Evolutionary conservation across 192 early-diverging fungal genomes (phyloP).

Genomic region (Linnemannia exigua): DNA sequence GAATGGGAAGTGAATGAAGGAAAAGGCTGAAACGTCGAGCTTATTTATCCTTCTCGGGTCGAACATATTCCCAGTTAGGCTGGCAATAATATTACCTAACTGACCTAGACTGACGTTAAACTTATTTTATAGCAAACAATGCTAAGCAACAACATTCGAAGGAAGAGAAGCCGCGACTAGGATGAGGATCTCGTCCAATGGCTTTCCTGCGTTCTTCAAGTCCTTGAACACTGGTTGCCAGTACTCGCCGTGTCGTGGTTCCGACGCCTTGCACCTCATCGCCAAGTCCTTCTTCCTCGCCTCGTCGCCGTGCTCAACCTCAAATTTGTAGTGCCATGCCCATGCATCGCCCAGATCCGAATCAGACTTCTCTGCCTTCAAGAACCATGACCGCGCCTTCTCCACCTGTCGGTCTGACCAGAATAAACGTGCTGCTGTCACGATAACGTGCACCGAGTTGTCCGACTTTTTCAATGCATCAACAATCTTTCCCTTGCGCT

Average conservation of each 20-base stretch:
- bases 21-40: not conserved
- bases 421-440: conserved; percentile 91
- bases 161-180: conserved; percentile 57
- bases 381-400: conserved; percentile 95
- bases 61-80: too few species aligned
- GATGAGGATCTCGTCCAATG: conserved; percentile 71
- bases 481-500: conserved; percentile 86
- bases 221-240: conserved; percentile 91
- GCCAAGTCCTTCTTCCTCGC: conserved; percentile 67
- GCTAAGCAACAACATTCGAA: conserved; percentile 38
- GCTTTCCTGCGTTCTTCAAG: conserved; percentile 76
- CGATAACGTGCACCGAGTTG: conserved; percentile 84
- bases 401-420: conserved; percentile 95
- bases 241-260: conserved; percentile 91
- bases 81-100: too few species aligned
- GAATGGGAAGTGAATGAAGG: conserved; percentile 9
- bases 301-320: conserved; percentile 81
- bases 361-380: conserved; percentile 84
- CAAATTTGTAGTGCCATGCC: conserved; percentile 97
- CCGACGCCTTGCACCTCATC: conserved; percentile 77
- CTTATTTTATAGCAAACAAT: too few species aligned
- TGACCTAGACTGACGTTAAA: too few species aligned
- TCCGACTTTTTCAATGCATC: conserved; percentile 96
- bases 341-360: conserved; percentile 93
- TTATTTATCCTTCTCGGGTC: too few species aligned